Evolutionary conservation across 2,329 filamentous ascomycete genomes (phyloP).

Genomic region (Colletotrichum theobromicola): DNA sequence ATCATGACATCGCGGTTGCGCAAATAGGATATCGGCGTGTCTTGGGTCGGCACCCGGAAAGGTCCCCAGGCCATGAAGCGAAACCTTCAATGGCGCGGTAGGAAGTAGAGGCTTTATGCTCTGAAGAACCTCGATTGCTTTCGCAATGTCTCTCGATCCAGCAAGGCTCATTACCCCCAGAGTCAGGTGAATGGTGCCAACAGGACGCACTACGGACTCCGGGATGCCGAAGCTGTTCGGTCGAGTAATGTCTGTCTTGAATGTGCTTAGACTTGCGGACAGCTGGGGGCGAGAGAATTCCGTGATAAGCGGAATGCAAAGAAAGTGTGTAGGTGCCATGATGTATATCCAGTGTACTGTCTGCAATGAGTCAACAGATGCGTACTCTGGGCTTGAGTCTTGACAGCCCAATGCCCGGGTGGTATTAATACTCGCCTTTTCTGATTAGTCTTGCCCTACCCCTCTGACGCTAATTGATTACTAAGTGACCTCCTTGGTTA

Average conservation of each 20-base stretch:
- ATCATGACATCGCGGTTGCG: constrained; percentile 59
- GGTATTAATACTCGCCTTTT: no score
- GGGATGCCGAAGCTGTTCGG: constrained; percentile 58
- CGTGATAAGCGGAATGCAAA: constrained; percentile 76
- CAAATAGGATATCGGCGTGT: constrained; percentile 69
- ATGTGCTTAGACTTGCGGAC: constrained; percentile 62
- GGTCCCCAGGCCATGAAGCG: constrained; percentile 64
- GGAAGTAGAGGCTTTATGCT: constrained; percentile 13
- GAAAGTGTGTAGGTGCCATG: constrained; percentile 69
- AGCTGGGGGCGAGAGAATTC: constrained; percentile 66
- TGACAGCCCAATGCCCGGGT: no score
- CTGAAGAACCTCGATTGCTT: constrained; percentile 44
- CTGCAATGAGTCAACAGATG: no score
- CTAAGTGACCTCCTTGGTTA: no score
- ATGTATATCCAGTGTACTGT: no score
- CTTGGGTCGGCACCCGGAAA: constrained; percentile 35
- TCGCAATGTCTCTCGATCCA: constrained; percentile 46
- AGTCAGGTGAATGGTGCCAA: constrained; percentile 83
- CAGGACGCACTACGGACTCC: constrained; percentile 71
- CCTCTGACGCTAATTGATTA: no score
- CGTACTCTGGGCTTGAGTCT: no score
- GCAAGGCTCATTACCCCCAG: constrained; percentile 82
- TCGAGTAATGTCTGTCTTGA: constrained; percentile 62
- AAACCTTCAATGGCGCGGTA: constrained; percentile 19
- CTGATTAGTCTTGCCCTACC: no score